A percentile compares a stretch with the other conserved stretches of the same genome.
Evolutionary conservation across 2,329 filamentous ascomycete species (phyloP).

Genomic region (Pezicula rhizophila): DNA sequence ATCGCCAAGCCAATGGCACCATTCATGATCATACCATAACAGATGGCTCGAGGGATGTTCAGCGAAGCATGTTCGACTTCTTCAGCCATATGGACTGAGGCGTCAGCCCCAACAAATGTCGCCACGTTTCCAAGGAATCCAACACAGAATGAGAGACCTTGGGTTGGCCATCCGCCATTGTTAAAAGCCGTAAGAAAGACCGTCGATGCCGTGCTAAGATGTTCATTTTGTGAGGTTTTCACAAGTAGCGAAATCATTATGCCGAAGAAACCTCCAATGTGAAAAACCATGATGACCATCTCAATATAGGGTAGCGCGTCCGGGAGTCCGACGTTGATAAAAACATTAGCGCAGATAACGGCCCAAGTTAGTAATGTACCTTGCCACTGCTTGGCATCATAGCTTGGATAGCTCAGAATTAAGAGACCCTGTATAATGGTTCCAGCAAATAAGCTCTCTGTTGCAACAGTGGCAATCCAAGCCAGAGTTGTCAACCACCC

Average conservation of each 20-base stretch:
- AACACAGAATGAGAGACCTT: slow-evolving; percentile 40
- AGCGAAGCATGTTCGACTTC: slow-evolving; percentile 40
- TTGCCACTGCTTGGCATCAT: slow-evolving; percentile 38
- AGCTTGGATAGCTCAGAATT: slow-evolving; percentile 33
- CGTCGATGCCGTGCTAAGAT: slow-evolving; percentile 20
- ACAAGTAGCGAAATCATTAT: slow-evolving; percentile 26
- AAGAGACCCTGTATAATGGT: slow-evolving; percentile 42
- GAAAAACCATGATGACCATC: slow-evolving; percentile 41
- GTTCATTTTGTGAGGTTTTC: too few relatives aligned
- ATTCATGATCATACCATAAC: slow-evolving; percentile 42
- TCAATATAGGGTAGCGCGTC: slow-evolving; percentile 42
- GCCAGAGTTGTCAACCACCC: slow-evolving; percentile 56
- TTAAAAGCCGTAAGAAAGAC: slow-evolving; percentile 39
- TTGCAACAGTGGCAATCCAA: slow-evolving; percentile 71
- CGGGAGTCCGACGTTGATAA: slow-evolving; percentile 45
- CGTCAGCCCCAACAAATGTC: slow-evolving; percentile 34
- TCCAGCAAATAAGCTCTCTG: slow-evolving; percentile 46
- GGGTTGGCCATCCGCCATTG: slow-evolving; percentile 35
- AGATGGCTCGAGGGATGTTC: slow-evolving; percentile 43
- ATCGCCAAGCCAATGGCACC: slow-evolving; percentile 47
- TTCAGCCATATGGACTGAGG: slow-evolving; percentile 35
- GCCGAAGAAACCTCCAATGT: slow-evolving; percentile 31
- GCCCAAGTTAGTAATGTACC: slow-evolving; percentile 43
- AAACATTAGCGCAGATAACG: slow-evolving; percentile 37
- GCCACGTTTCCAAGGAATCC: slow-evolving; percentile 35